A percentile compares a stretch with the other conserved stretches of the same genome.
phyloP scores from a whole-genome alignment of 345 rosid species.

The Boechera retrofracta region DNA sequence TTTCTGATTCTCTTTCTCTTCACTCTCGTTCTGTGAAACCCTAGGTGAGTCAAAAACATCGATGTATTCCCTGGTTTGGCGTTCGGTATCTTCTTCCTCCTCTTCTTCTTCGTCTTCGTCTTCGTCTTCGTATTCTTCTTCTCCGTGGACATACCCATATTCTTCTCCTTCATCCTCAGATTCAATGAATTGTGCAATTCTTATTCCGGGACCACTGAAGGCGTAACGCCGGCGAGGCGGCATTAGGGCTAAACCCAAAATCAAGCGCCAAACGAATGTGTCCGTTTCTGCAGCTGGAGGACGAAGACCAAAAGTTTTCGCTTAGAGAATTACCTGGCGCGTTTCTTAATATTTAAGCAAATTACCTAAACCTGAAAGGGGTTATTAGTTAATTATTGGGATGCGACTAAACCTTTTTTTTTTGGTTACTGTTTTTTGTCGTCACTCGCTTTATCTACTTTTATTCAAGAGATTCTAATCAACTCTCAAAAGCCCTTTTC shows the following conservation, averaged over 20 bases:
- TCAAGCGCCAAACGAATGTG: conserved; percentile 10
- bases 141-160: background rate
- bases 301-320: background rate
- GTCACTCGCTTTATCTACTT: conserved; percentile 33
- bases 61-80: conserved; percentile 45
- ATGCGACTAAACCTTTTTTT: background rate
- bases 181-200: conserved; percentile 2
- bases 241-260: conserved; percentile 29
- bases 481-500: conserved; percentile 21
- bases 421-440: conserved; percentile 36
- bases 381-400: background rate
- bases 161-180: conserved; percentile 5
- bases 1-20: conserved; percentile 48
- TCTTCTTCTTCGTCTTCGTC: conserved; percentile 2
- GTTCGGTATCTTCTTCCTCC: conserved; percentile 24
- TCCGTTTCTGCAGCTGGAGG: background rate
- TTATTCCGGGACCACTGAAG: background rate
- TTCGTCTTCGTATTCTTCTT: conserved; percentile 1
- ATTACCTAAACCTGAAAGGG: background rate
- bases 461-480: conserved; percentile 29
- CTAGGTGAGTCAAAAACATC: conserved; percentile 39
- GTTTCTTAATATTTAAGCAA: background rate
- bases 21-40: conserved; percentile 40
- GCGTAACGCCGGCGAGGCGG: conserved; percentile 26
- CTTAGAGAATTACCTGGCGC: conserved; percentile 33